Evolutionary conservation across 2,329 filamentous ascomycete species (phyloP), one percentile per base, ranked within the genome.

Genomic region (Thermoascus crustaceus): DNA sequence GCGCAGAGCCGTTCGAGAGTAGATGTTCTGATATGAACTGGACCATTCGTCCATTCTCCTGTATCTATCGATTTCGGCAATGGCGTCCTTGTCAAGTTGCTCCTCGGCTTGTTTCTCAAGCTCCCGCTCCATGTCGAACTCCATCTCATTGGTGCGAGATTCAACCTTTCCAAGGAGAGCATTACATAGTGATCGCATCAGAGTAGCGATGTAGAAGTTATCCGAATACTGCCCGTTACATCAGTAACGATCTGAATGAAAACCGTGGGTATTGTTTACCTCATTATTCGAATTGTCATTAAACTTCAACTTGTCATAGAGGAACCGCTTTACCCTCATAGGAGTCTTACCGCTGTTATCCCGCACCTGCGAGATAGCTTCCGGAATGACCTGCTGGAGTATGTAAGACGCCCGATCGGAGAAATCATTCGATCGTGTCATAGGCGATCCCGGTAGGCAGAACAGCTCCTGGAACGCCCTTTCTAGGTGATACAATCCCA

Each of bases 251-350:
- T 17, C 13, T 20, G 4, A 5, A n/a, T n/a, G 17, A 21, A 24
- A 32, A 10, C 7, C 7, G 14, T 17, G 8, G 27, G 7, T 5
- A 34, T 17, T 14, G 37, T 55, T 50, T 54, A 69, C 67, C 51
- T 67, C 68, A 49, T 98, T 98, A 41, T 84, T 82, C 2, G 83
- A 80, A 54, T 98, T 98, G 61, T 98, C 88, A 54, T 98, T 98
- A 65, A 87, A 89, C 32, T 84, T 81, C 21, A 98, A 69, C 54
- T 93, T 84, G 48, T 95, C 87, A 14, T 94, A 75, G 31, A 98
- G 75, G 57, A 95, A 94, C 24, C 76, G 75, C 38, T 88, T 84
- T 4, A 86, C 86, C 34, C 80, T 71, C 52, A 81, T 70, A 0
- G 89, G 88, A 35, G 87, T 88, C 49, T 78, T 82, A 23, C 86